Evolutionary conservation across 2,329 filamentous ascomycete genomes (phyloP), one percentile per base, ranked within the genome.

Genomic region (Ceratocystis albifundus): DNA sequence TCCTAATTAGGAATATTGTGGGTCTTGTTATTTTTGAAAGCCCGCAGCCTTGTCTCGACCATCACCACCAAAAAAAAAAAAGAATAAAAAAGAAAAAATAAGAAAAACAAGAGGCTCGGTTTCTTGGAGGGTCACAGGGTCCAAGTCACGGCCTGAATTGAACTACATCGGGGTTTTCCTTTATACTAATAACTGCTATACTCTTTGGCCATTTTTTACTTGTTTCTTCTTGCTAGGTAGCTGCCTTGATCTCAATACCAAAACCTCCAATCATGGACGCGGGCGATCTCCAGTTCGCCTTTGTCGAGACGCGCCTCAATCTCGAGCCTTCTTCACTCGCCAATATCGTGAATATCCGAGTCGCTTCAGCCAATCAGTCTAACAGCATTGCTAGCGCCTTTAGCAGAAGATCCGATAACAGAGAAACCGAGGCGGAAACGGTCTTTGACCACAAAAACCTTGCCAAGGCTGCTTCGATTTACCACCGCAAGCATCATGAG

Each of bases 291-390:
- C 81, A 82, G 70, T 87, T 84, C 76, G 80, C 89, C 76, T 94
- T 88, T 80, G 92, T 91, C 79, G 90, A 95, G 82, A 90, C 88
- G 75, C 86, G 89, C 75, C 80, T 96, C 76, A 90, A 89, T 76
- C 82, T 94, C 72, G 89, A 94, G 76, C 85, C 86, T 70, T 81
- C 84, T 69, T 87, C 84, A 71, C 80, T 82, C 70, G 84, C 83
- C 71, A 88, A 87, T 68, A 82, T 87, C 72, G 83, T 91, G 74
- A 84, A 86, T 72, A 84, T 93, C 72, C 80, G 84, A 72, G 82
- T 90, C 70, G 83, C 86, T 70, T 80, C 81, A 77, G 74, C 73
- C 76, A 73, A 73, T 73, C 70, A 71, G 76, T 75, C 73, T 78
- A 75, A 70, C 68, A 69, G 59, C 66, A 70, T 57, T 6, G 68